Conservation (phyloP, 805 yeast genomes). For the Spathaspora passalidarum region DNA sequence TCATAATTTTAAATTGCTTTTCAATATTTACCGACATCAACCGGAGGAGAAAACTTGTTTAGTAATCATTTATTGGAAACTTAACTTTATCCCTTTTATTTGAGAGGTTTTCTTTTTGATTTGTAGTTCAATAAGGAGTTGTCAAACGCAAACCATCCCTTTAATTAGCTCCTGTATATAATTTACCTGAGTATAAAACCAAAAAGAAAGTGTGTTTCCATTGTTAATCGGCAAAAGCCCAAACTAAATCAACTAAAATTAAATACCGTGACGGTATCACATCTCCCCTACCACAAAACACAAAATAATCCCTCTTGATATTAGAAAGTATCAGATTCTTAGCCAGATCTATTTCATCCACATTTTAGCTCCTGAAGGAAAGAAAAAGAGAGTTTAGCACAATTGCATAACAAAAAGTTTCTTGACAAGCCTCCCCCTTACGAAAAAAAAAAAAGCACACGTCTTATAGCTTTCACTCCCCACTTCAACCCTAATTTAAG, state of each 20-base stretch:
- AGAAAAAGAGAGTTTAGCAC: neutral
- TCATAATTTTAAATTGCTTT: constrained; percentile 1
- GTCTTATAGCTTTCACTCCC: neutral
- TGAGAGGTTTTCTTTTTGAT: neutral
- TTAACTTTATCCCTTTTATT: neutral
- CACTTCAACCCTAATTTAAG: neutral
- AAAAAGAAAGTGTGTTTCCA: neutral
- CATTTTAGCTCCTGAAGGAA: neutral
- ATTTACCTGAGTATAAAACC: neutral
- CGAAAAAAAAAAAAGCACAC: neutral
- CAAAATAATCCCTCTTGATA: too few relatives aligned
- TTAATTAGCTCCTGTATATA: neutral
- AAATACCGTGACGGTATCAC: neutral
- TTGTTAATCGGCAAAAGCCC: neutral
- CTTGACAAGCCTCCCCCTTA: neutral
- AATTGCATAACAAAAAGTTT: neutral
- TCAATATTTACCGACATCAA: neutral
- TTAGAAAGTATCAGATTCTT: too few relatives aligned
- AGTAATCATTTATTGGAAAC: neutral
- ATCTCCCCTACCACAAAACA: too few relatives aligned
- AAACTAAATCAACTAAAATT: neutral
- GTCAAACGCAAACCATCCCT: too few relatives aligned
- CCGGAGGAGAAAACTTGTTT: neutral
- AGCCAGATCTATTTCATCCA: neutral
- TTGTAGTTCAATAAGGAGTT: neutral